Base-by-base conservation (phyloP, 441 rosid genomes). In the Gossypium schwendimanii region DNA sequence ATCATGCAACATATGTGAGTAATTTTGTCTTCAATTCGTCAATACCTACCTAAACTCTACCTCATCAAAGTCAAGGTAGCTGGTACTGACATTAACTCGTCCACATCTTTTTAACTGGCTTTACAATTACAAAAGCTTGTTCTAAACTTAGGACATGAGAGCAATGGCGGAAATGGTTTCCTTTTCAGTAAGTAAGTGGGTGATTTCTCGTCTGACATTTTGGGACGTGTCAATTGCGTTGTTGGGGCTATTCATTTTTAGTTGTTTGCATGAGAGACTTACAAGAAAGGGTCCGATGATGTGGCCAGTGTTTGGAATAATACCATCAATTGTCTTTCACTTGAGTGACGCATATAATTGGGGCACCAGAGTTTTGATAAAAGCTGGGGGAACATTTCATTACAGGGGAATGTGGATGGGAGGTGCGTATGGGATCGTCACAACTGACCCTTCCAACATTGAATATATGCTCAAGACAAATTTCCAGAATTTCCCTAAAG, bases 401-500 rank as follows among this genome's bases (percentile, higher is more conserved):
- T 87, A 81, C 76, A 73, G 82, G 5, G 89, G 93, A 36, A 18
- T 83, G 67, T 89, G 89, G 91, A 78, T 87, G 74, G 88, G 91
- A 41, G 81, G 83, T 3, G 73, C 83, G 14, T 75, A 62, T 57
- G 94, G 94, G 62, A 74, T 92, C 60, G 70, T 84, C 62, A 92
- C 93, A 0, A 77, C 76, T 36, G 80, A 87, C 26, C 88, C 94
- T 2, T 78, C 81, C 65, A 87, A 87, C 76, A 57, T 90, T 41
- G 91, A 90, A 57, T 84, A 92, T 73, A 83, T 86, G 83, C 86
- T 90, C 55, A 85, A 76, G 71, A 88, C 94, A 14, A 83, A 85
- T 52, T 92, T 90, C 81, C 79, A 73, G 33, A 92, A 90, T 86
- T 92, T 78, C 59, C 96, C 94, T 0, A 89, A 92, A 80, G 96